Base-by-base conservation (phyloP, 23 red algal genomes). In the Cyanidiococcus yangmingshanensis region DNA sequence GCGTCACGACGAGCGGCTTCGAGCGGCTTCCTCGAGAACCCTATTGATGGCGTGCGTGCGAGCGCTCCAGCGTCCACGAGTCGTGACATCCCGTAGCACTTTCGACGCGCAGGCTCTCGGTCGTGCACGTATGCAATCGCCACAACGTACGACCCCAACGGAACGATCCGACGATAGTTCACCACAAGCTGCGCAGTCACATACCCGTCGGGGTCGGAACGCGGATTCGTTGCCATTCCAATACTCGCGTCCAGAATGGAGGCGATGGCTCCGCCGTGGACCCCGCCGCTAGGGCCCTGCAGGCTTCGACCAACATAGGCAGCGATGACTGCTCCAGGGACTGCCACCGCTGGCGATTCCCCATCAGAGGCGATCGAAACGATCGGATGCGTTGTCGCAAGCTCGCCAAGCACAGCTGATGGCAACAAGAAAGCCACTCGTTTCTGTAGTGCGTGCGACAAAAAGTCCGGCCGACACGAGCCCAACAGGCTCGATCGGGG, bases 181-280 rank as follows among this genome's bases (percentile, higher is more conserved):
- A 71, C 63, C 7, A 35, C 32, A 7, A 71, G 63, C 63, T 71
- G 63, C 27, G 63, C 63, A 12, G 63, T 71, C 16, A 71, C n/a
- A 71, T 71, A 71, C 32, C 63, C 63, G n/a, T 71, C 63, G 16
- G 63, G 63, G n/a, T 71, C n/a, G 16, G 63, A 71, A 25, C 21
- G 63, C 63, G 63, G 63, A 29, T 71, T 71, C 7, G 63, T 71
- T 7, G 63, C 63, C 63, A 71, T 71, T 29, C 63, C 63, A 29
- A 71, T 71, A 29, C 63, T 32, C 63, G 63, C 63, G 32, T 71
- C 63, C 12, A 71, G 63, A 12, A 71, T 2, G 16, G 63, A 71
- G 63, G 63, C 63, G 63, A 71, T 35, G 63, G 63, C 63, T 3
- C 63, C 63, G 3, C 63, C 63, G 63, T 71, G 63, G n/a, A 71